These are phyloP conservation scores for Colletotrichum sp. DNA, from an alignment of 2,329 filamentous ascomycete species.

Conservation along the genomic window DNA sequence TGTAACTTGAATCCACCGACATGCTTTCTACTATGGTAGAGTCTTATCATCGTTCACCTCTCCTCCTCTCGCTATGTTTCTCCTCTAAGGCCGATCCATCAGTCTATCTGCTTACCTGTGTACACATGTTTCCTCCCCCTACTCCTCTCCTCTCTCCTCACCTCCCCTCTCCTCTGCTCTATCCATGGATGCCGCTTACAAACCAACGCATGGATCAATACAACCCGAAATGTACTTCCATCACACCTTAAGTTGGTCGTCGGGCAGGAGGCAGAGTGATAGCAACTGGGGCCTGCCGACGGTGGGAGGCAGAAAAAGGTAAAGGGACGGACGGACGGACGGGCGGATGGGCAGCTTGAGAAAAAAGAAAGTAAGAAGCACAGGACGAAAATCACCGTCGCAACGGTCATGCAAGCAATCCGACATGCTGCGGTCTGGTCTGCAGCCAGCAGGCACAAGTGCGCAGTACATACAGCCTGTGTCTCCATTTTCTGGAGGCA, in stretches of 20 bases:
- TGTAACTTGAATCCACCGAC: not conserved
- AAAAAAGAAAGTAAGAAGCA: slow-evolving; percentile 4
- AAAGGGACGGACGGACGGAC: not conserved
- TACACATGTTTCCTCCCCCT: not conserved
- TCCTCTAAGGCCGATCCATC: not conserved
- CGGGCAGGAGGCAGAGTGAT: not conserved
- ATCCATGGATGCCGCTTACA: not conserved
- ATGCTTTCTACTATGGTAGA: not conserved
- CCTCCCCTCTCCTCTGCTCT: not conserved
- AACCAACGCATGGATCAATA: not conserved
- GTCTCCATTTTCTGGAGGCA: not conserved
- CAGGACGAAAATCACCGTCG: not conserved
- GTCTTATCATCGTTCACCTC: not conserved
- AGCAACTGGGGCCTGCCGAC: not conserved
- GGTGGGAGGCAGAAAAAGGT: not conserved
- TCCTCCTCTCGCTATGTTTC: not conserved
- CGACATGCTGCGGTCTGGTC: not conserved
- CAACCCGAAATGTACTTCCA: not conserved
- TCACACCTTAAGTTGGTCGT: not conserved
- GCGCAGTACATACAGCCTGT: not conserved
- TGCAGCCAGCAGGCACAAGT: not conserved
- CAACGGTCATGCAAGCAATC: slow-evolving; percentile 10
- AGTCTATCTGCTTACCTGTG: not conserved
- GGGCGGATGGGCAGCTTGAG: not conserved
- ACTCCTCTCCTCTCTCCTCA: not conserved